Evolutionary conservation across 2,329 filamentous ascomycete genomes (phyloP).

Genomic region (Cladosporium sp.): DNA sequence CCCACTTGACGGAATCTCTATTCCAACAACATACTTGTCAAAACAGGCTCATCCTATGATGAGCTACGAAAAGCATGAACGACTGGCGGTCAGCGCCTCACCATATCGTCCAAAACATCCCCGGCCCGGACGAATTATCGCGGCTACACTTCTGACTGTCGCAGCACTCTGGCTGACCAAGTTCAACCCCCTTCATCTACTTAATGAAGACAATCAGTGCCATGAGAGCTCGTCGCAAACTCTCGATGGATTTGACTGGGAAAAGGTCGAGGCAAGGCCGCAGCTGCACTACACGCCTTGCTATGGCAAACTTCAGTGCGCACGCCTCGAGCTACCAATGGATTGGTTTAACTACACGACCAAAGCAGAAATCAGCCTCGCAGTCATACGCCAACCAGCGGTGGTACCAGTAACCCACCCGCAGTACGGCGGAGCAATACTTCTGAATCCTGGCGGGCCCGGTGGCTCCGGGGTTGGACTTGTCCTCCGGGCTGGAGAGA

Average conservation of each 20-base stretch:
- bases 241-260: slow-evolving; percentile 9
- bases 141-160: neutral
- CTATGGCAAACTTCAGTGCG: slow-evolving; percentile 34
- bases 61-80: no score
- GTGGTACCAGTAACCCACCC: slow-evolving; percentile 32
- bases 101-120: neutral
- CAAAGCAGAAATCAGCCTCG: slow-evolving; percentile 31
- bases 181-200: neutral
- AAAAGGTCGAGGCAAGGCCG: neutral
- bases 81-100: no score
- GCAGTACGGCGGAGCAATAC: slow-evolving; percentile 33
- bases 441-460: slow-evolving; percentile 38
- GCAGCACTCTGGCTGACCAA: neutral
- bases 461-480: slow-evolving; percentile 33
- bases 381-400: slow-evolving; percentile 40
- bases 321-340: slow-evolving; percentile 42
- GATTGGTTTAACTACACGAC: slow-evolving; percentile 32
- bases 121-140: neutral
- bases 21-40: no score
- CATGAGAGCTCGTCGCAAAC: no score
- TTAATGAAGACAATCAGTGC: no score
- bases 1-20: no score
- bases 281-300: neutral
- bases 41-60: no score
- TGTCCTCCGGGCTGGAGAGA: slow-evolving; percentile 21